Percentiles rank a stretch among this genome's conserved stretches.
Conservation (phyloP, 805 yeast species). For the Brettanomyces bruxellensis region DNA sequence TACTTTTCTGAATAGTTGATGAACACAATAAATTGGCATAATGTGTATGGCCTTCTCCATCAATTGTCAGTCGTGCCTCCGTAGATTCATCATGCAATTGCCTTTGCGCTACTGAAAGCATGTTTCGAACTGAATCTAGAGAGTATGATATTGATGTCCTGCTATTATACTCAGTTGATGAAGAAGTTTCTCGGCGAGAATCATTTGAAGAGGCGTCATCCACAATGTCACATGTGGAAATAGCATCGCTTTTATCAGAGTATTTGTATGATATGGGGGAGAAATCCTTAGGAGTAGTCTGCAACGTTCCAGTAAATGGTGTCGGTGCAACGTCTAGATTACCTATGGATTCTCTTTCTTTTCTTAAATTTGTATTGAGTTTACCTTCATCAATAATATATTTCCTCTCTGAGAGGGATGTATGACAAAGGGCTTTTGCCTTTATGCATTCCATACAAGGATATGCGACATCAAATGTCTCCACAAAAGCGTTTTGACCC, state of each 20-base stretch:
- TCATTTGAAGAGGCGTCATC: neutral
- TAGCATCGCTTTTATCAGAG: neutral
- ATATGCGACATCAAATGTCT: slow-evolving; percentile 5
- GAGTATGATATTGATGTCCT: neutral
- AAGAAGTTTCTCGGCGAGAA: neutral
- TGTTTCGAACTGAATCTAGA: too few species aligned
- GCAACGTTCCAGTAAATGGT: neutral
- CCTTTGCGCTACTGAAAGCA: too few species aligned
- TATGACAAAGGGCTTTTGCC: slow-evolving; percentile 5
- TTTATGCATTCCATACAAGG: slow-evolving; percentile 6
- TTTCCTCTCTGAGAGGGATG: slow-evolving; percentile 4
- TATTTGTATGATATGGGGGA: too few species aligned
- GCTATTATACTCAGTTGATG: neutral
- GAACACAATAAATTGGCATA: neutral
- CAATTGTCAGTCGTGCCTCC: neutral
- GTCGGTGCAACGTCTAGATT: too few species aligned
- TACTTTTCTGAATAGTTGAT: neutral
- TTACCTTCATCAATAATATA: slow-evolving; percentile 1
- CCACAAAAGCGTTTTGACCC: neutral
- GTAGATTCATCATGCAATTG: neutral
- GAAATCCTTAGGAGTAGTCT: too few species aligned
- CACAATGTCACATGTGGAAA: neutral
- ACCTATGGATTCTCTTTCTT: neutral
- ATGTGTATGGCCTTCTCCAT: neutral
- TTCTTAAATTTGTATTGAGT: neutral